Evolutionary conservation across 1,284 basidiomycete species (phyloP), one percentile per base, ranked within the genome.

Genomic region (Melampsora larici-populina): DNA sequence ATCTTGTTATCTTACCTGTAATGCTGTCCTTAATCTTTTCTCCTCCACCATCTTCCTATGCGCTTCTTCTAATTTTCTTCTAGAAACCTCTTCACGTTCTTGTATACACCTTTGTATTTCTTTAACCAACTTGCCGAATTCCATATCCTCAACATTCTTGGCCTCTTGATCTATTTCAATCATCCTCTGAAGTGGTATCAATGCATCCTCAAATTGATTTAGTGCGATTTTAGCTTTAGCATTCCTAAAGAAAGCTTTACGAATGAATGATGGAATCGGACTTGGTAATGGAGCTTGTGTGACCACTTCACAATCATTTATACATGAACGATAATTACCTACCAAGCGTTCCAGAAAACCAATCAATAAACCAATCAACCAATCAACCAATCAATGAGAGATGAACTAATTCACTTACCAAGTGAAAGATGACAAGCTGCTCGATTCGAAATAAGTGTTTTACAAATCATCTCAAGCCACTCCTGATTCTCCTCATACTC

Each of bases 361-460:
- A 68, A 48, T 26, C 33, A 4, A 31, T 36, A 29, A 31, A 58
- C 31, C 40, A 55, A 66, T 40, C 11, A n/a, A 31, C 49, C 26
- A 55, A 63, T 58, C 17, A 24, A 58, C n/a, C 49, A 55, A 24
- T 43, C 48, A 63, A 33, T 29, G 26, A 24, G 13, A 58, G n/a
- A n/a, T n/a, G n/a, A n/a, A n/a, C n/a, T n/a, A n/a, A n/a, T n/a
- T n/a, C n/a, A n/a, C 72, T 24, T 48, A 69, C 74, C 74, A 21
- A 76, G 58, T 33, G 74, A 31, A 69, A 76, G 74, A 76, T 76
- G 74, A 46, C 74, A 76, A n/a, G 74, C 74, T 33, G 74, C 74
- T 24, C 74, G 65, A 43, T 76, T 76, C 18, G 74, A 68, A 18
- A 55, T 49, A 51, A 76, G 43, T 9, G 66, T 67, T 26, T 48